Evolutionary conservation across 73 alveolate species (phyloP).

Genomic region (Breviolum minutum): DNA sequence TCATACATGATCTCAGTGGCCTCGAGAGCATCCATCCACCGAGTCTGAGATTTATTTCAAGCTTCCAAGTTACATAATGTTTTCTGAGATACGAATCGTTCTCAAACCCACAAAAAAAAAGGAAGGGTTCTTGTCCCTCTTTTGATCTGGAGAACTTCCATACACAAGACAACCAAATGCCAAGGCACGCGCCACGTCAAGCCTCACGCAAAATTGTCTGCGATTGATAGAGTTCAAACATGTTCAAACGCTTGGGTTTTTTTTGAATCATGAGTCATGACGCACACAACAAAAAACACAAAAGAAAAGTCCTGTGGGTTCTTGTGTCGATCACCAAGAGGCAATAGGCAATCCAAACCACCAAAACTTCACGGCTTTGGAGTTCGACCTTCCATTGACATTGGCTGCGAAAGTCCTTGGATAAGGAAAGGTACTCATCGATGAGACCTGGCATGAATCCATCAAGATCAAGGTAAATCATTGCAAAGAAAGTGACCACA

Average conservation of each 20-base stretch:
- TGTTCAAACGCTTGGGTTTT: neutral
- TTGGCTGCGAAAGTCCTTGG: neutral
- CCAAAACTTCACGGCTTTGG: constrained; percentile 9
- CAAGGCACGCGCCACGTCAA: no score
- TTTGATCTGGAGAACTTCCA: no score
- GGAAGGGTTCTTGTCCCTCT: no score
- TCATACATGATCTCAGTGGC: neutral
- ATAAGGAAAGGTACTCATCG: neutral
- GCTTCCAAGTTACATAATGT: no score
- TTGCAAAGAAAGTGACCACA: neutral
- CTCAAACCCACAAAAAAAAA: no score
- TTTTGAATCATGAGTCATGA: neutral
- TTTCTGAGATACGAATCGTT: neutral
- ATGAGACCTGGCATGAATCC: neutral
- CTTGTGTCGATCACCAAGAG: neutral
- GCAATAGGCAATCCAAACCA: constrained; percentile 3
- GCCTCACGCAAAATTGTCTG: neutral
- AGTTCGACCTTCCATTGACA: neutral
- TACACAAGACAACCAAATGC: no score
- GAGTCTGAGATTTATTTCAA: neutral
- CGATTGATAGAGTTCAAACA: neutral
- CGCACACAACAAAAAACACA: neutral
- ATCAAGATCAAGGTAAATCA: neutral
- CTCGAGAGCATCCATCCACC: neutral
- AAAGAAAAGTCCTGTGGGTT: neutral